phyloP scores from a whole-genome alignment of 441 rosid genomes.

The Codiaeum variegatum region DNA sequence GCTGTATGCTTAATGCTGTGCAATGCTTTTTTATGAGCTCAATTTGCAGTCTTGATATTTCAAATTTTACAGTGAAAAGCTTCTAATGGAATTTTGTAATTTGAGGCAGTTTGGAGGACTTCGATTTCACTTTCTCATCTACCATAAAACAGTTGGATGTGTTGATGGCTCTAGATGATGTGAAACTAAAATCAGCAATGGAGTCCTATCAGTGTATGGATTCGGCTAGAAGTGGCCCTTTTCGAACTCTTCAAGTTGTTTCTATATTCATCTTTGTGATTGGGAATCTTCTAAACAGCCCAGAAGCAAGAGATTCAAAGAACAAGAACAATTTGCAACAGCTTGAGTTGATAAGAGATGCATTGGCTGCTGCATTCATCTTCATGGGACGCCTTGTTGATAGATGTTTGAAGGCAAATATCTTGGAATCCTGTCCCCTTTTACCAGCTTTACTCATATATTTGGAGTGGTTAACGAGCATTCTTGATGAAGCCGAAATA shows the following conservation, averaged over 20 bases:
- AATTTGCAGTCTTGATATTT: background rate
- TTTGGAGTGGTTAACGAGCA: slow-evolving; percentile 58
- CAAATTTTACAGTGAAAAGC: background rate
- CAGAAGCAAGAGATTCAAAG: slow-evolving; percentile 26
- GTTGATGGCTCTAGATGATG: slow-evolving; percentile 49
- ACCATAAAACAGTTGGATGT: slow-evolving; percentile 52
- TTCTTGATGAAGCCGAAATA: slow-evolving; percentile 40
- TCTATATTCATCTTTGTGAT: slow-evolving; percentile 59
- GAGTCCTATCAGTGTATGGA: slow-evolving; percentile 62
- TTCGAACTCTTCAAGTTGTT: slow-evolving; percentile 61
- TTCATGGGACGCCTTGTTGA: slow-evolving; percentile 66
- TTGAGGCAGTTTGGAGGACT: slow-evolving; percentile 63
- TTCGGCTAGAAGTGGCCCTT: slow-evolving; percentile 60
- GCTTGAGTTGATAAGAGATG: slow-evolving; percentile 30
- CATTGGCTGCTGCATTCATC: slow-evolving; percentile 42
- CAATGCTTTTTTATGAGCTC: background rate
- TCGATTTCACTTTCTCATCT: slow-evolving; percentile 58
- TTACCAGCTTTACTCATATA: slow-evolving; percentile 70
- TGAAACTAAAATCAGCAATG: slow-evolving; percentile 39
- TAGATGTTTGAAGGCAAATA: slow-evolving; percentile 49
- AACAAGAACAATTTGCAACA: slow-evolving; percentile 26
- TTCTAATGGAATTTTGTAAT: background rate
- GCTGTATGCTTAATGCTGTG: background rate
- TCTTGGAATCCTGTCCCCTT: slow-evolving; percentile 49
- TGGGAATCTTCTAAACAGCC: slow-evolving; percentile 33